Conservation (phyloP, 2,329 filamentous ascomycete genomes). For the Helotiales sp. region DNA sequence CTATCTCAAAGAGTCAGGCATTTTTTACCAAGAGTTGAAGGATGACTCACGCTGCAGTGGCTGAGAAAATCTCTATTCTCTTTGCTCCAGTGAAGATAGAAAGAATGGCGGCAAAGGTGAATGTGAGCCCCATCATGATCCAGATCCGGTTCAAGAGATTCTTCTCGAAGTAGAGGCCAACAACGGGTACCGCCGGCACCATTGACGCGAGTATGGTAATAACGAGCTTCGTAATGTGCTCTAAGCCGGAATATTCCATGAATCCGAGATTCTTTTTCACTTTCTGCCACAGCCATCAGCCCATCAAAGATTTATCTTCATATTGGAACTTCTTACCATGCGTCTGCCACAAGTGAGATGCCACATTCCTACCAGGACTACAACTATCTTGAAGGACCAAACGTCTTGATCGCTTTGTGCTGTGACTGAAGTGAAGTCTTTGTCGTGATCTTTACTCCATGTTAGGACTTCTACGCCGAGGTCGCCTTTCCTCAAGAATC, state of each 20-base stretch:
- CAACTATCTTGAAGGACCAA: neutral
- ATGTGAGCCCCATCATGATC: slow-evolving; percentile 5
- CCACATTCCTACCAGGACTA: neutral
- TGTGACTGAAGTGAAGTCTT: neutral
- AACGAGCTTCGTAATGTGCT: neutral
- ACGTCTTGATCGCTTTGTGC: neutral
- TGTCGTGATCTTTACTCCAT: neutral
- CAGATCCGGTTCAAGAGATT: slow-evolving; percentile 2
- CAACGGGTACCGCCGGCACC: neutral
- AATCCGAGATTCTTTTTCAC: neutral
- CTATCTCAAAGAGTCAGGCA: no score
- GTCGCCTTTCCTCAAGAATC: neutral
- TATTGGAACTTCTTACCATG: neutral
- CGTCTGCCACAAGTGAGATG: neutral
- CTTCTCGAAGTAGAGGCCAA: slow-evolving; percentile 1
- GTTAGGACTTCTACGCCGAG: neutral
- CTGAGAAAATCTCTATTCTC: slow-evolving; percentile 2
- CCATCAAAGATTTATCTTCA: no score
- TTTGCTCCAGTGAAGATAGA: neutral
- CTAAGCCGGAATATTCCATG: neutral
- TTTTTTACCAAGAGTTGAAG: no score
- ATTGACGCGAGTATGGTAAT: neutral
- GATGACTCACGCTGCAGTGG: neutral
- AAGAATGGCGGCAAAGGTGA: neutral
- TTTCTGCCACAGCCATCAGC: neutral